Conservation (phyloP, 1,284 basidiomycete genomes). For the Puccinia novopanici region DNA sequence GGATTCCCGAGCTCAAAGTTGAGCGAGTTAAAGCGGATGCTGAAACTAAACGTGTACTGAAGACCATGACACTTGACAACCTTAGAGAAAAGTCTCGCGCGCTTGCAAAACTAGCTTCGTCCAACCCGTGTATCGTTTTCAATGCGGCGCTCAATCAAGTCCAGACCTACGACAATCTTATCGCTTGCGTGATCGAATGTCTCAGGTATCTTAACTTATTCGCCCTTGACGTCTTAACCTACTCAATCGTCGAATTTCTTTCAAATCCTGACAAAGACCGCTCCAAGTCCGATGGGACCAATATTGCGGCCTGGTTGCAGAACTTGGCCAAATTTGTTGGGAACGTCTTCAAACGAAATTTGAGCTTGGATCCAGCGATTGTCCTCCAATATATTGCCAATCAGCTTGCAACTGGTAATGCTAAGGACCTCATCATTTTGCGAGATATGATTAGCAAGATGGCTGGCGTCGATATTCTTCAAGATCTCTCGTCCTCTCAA, state of each 20-base stretch:
- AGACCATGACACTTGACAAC: constrained; percentile 73
- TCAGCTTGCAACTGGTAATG: constrained; percentile 78
- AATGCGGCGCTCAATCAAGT: constrained; percentile 86
- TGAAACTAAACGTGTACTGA: constrained; percentile 71
- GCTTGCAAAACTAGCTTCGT: constrained; percentile 90
- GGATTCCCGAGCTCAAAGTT: constrained; percentile 60
- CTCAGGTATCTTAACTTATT: constrained; percentile 84
- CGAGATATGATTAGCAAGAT: constrained; percentile 91
- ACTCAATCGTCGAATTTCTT: constrained; percentile 76
- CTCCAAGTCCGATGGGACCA: constrained; percentile 88
- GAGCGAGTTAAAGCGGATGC: constrained; percentile 64
- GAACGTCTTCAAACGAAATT: constrained; percentile 82
- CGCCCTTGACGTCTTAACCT: constrained; percentile 90
- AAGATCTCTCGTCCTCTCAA: constrained; percentile 80
- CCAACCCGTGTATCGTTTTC: constrained; percentile 91
- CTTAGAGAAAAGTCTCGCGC: constrained; percentile 78
- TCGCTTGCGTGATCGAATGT: constrained; percentile 84
- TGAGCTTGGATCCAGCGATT: constrained; percentile 74
- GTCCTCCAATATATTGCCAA: constrained; percentile 88
- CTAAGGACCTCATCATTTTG: constrained; percentile 85
- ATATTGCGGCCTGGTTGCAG: constrained; percentile 88
- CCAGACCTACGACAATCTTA: constrained; percentile 94
- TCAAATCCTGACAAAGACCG: constrained; percentile 80
- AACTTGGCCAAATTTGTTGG: constrained; percentile 91
- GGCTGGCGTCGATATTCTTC: constrained; percentile 85